Evolutionary conservation across 140 eudicot species (phyloP), one percentile per base, ranked within the genome.

Genomic region (Ambrosia hybrid): DNA sequence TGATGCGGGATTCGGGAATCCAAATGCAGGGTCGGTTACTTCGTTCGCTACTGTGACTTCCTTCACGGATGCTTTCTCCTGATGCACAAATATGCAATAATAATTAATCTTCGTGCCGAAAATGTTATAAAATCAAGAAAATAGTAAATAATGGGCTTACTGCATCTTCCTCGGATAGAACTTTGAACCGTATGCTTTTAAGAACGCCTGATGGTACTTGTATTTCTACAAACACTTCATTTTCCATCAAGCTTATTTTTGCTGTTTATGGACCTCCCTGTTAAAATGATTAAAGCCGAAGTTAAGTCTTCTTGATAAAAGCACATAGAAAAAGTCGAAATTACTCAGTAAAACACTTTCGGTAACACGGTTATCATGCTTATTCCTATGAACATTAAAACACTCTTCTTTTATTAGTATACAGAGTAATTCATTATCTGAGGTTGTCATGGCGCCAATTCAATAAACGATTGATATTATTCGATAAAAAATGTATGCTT

Each of bases 91-190:
- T 15, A 39, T 30, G 6, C n/a, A n/a, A n/a, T n/a, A 36, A 38
- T 58, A 30, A 36, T 70, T 33, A 8, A 51, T 56, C 46, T 14
- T 46, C 43, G 7, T 62, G 34, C 11, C 11, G 6, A 73, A 26
- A 1, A 61, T 26, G 6, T 37, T 12, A 15, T 3, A 68, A 58
- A 21, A 56, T 8, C 4, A 38, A 51, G 56, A 75, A 43, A 53
- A 39, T 43, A 8, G 80, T 39, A 61, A 76, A n/a, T 11, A 56
- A 64, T 14, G 37, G 12, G 59, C 95, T 83, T 87, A 92, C 98
- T 7, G 95, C 96, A 73, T 92, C 98, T 73, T 80, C 77, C 72
- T 85, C 93, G 0, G 87, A 76, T 49, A 92, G 51, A 64, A 92
- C 83, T 70, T 67, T 74, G 38, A 92, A 86, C 11, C 15, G 72